Evolutionary conservation across 148 eudicot genomes (phyloP).

Genomic region (Camellia sinensis): DNA sequence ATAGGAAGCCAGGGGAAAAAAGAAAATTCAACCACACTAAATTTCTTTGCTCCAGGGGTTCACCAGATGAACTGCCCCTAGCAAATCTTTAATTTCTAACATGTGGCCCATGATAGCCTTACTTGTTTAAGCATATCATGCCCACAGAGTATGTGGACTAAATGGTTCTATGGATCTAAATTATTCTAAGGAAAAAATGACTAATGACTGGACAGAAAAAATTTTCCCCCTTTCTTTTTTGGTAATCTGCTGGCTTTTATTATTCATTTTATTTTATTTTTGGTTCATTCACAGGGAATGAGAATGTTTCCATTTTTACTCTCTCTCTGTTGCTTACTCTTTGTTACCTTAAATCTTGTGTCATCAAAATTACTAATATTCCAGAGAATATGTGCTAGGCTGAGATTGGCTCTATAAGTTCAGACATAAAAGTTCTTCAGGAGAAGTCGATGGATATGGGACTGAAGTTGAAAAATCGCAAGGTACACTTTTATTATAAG

Average conservation of each 20-base stretch:
- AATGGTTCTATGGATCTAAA: not conserved
- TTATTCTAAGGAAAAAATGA: not conserved
- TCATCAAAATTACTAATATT: not conserved
- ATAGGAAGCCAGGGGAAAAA: not conserved
- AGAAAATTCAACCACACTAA: not conserved
- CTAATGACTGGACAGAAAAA: no score
- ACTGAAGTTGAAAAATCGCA: conserved; percentile 92
- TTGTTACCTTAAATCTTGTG: not conserved
- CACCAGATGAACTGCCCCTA: not conserved
- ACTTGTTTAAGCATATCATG: not conserved
- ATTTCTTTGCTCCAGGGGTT: not conserved
- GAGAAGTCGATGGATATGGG: conserved; percentile 99
- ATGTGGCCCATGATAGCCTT: not conserved
- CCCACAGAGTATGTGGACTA: not conserved
- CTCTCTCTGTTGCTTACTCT: not conserved
- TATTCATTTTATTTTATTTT: not conserved
- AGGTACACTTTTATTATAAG: conserved; percentile 45
- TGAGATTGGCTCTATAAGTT: conserved; percentile 98
- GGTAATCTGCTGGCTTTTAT: not conserved
- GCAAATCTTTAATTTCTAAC: not conserved
- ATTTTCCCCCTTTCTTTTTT: not conserved
- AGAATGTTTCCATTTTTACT: not conserved
- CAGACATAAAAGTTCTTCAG: conserved; percentile 97
- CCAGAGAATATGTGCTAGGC: conserved; percentile 37
- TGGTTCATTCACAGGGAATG: not conserved